phyloP scores from a whole-genome alignment of 2,329 filamentous ascomycete species.

The Nannizziopsis barbatae region DNA sequence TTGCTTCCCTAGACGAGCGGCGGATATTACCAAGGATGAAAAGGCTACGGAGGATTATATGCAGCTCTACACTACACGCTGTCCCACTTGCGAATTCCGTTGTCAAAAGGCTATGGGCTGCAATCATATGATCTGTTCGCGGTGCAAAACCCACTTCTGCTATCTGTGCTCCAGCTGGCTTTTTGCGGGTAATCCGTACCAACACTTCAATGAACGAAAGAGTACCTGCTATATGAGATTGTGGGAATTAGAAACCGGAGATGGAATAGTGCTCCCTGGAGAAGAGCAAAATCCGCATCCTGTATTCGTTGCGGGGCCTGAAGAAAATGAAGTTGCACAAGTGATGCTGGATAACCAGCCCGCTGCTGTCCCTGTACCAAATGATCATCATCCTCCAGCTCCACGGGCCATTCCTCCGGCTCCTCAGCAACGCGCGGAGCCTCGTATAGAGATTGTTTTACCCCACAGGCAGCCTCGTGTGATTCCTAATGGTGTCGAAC shows the following conservation, averaged over 20 bases:
- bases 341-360: conserved; percentile 20
- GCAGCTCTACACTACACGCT: conserved; percentile 67
- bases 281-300: neutral
- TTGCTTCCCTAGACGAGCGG: conserved; percentile 50
- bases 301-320: conserved; percentile 13
- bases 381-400: conserved; percentile 27
- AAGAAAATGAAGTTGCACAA: conserved; percentile 13
- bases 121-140: conserved; percentile 92
- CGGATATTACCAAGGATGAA: conserved; percentile 71
- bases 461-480: neutral
- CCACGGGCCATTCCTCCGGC: conserved; percentile 14
- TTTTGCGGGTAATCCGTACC: conserved; percentile 66
- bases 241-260: conserved; percentile 80
- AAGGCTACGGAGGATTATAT: conserved; percentile 79
- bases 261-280: conserved; percentile 38
- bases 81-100: conserved; percentile 74
- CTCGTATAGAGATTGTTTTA: conserved; percentile 13
- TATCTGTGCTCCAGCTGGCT: conserved; percentile 90
- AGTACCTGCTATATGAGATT: conserved; percentile 71
- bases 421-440: conserved; percentile 12
- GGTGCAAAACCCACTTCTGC: conserved; percentile 87
- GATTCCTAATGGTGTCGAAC: neutral
- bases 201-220: conserved; percentile 66
- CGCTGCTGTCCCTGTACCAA: conserved; percentile 33
- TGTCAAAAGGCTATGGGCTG: conserved; percentile 88